Evolutionary conservation across 2,329 filamentous ascomycete species (phyloP).

Genomic region (Elsinoe fawcettii): DNA sequence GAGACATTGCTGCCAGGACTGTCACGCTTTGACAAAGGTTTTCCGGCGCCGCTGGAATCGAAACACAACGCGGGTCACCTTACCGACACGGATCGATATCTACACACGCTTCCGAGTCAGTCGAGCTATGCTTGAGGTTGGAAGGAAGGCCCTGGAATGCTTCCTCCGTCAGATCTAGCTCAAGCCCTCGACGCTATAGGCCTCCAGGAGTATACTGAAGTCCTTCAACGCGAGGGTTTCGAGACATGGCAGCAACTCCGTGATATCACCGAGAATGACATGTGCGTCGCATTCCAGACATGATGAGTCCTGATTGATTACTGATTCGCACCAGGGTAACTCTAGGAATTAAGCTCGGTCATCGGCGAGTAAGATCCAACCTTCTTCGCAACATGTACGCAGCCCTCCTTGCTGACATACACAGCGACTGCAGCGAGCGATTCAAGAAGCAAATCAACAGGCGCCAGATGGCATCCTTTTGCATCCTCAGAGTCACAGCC

Average conservation of each 20-base stretch:
- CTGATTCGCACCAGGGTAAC: constrained; percentile 47
- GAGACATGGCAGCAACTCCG: constrained; percentile 77
- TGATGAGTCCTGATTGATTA: neutral
- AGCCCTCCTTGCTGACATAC: neutral
- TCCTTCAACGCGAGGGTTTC: constrained; percentile 71
- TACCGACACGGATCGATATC: neutral
- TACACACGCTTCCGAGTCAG: neutral
- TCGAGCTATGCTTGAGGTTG: neutral
- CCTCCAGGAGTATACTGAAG: constrained; percentile 66
- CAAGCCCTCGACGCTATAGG: constrained; percentile 66
- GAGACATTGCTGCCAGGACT: too few species aligned
- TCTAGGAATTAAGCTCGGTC: constrained; percentile 70
- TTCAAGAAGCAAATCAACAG: constrained; percentile 42
- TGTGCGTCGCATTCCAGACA: constrained; percentile 46
- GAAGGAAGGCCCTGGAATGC: neutral
- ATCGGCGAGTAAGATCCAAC: constrained; percentile 60
- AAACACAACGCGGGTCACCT: neutral
- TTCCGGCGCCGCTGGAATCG: neutral
- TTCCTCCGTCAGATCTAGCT: constrained; percentile 42
- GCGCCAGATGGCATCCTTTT: constrained; percentile 18
- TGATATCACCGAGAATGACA: constrained; percentile 75
- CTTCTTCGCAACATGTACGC: neutral
- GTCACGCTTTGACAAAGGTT: neutral
- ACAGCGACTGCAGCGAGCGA: constrained; percentile 75
- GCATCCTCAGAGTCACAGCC: neutral